Base-by-base conservation (phyloP, 805 yeast species). In the Saccharomycopsis guyanensis region DNA sequence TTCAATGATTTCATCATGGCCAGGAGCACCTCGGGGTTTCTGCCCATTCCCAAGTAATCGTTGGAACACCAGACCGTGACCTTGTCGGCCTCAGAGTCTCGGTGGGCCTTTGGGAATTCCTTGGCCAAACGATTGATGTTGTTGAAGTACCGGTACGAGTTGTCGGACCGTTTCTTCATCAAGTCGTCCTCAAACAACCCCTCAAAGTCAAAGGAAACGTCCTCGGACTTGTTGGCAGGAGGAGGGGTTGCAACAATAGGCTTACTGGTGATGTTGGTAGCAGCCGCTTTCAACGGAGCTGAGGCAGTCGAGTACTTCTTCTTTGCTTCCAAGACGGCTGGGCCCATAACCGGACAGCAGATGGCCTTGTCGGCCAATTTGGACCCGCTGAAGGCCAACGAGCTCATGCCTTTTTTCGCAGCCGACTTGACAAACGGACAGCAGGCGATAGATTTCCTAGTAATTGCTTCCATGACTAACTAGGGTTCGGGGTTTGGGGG, bases 11-110 rank as follows among this genome's bases (percentile, higher is more conserved):
- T 62, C 56, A 82, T 82, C 91, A 91, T 93, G 46, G 78, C 79
- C 15, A 75, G 67, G 50, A 87, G 68, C 38, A 91, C 91, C 53
- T 73, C 69, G 52, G 73, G 74, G 62, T 91, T 85, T 59, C 78
- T 80, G 43, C 96, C 91, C 93, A 93, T 86, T 10, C 97, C 97
- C 51, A 93, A 72, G 64, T 93, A 93, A 66, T 93, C 99, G 64
- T 93, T 93, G 36, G 98, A 89, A 61, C 99, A 93, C 99, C 99
- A 93, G 49, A 93, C 98, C 43, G 95, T 88, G 49, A 93, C 98
- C 61, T 85, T 85, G 58, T 87, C 95, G 13, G 70, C 70, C 59
- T 82, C 86, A 32, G 60, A 51, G 48, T 80, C 73, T 55, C 93
- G 77, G 61, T 93, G 98, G 32, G 98, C 98, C 58, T 70, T 70